Evolutionary conservation across 345 rosid species (phyloP), one percentile per base, ranked within the genome.

Genomic region (Aethionema arabicum): DNA sequence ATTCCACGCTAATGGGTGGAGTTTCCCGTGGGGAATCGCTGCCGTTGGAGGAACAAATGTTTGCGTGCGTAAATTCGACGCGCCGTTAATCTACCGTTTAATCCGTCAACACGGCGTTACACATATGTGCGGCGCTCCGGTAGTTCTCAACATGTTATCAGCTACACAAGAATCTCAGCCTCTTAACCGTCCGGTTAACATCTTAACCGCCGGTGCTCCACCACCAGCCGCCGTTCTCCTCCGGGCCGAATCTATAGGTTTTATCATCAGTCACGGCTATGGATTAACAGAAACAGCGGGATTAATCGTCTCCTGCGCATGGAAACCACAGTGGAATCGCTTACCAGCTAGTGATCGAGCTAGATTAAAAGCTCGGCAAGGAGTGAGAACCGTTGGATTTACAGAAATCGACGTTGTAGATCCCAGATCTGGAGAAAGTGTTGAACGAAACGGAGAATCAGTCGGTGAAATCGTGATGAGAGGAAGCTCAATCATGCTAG

Each of bases 1-100:
- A 76, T 91, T 91, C 62, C 98, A 91, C 47, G 83, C 85, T 8
- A 91, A 91, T 50, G 98, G 98, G 0, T 91, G 98, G 98, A 56
- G 78, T 41, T 83, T 72, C 33, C 70, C 79, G 6, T 91, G 96
- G 96, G 91, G 81, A 8, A 74, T 88, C 37, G 96, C 98, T 0
- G 98, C 91, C 3, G 90, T 79, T 1, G 98, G 98, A 5, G 98
- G 91, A 4, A 78, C 85, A 0, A 91, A 83, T 64, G 60, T 91
- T 33, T 91, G 98, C 66, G 60, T 88, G 30, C 83, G 95, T 11
- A 88, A 84, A 46, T 82, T 91, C 65, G 79, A 83, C 5, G 82
- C 80, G 5, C 65, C 69, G 9, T 39, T 38, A 9, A 79, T 91
- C 39, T 85, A 82, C 74, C 63, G 52, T 13, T 65, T 78, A 43